Evolutionary conservation across 2,329 filamentous ascomycete species (phyloP), one percentile per base, ranked within the genome.

Genomic region (Stagonosporopsis tanaceti): DNA sequence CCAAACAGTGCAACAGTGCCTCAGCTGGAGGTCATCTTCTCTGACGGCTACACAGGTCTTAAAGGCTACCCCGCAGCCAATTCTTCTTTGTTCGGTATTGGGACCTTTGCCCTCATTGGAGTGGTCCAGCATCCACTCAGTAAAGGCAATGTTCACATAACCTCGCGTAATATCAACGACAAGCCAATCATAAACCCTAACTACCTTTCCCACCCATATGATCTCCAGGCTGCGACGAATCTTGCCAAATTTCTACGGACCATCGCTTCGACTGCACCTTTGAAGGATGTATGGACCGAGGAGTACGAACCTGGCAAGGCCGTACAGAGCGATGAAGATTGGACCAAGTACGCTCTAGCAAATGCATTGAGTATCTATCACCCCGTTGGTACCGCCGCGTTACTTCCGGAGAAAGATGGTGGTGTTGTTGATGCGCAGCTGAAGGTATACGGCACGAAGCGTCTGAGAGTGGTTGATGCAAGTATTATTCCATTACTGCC

Each of bases 11-110:
- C 60, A 4, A 54, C 60, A n/a, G 72, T 80, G 7, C 77, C 79
- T 0, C 76, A 80, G 56, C 61, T 79, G 1, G 79, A 81, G 62
- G 59, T 80, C 34, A 78, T 81, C 54, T 79, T 82, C 62, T 78
- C 77, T 0, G 79, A 81, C 57, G 78, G 78, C 2, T 81, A 80
- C 64, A 78, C 77, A 0, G 80, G 80, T 15, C 59, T 71, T 39
- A 76, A 75, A 60, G 74, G 76, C 34, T 72, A 73, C 40, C 69
- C 69, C 1, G 59, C 61, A 3, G 57, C 50, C 14, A 76, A 61
- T 45, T 76, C 62, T 1, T 56, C 66, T 1, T 57, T 66, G 6
- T 69, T 66, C 35, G 69, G 70, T 17, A 66, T 64, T n/a, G 54
- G 57, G n/a, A 75, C 69, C 42, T 69, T 73, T 45, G 65, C 72